A percentile compares a stretch with the other conserved stretches of the same genome.
These are phyloP conservation scores for Eucalyptus brandiana DNA, from an alignment of 345 rosid species.

Conservation along the genomic window DNA sequence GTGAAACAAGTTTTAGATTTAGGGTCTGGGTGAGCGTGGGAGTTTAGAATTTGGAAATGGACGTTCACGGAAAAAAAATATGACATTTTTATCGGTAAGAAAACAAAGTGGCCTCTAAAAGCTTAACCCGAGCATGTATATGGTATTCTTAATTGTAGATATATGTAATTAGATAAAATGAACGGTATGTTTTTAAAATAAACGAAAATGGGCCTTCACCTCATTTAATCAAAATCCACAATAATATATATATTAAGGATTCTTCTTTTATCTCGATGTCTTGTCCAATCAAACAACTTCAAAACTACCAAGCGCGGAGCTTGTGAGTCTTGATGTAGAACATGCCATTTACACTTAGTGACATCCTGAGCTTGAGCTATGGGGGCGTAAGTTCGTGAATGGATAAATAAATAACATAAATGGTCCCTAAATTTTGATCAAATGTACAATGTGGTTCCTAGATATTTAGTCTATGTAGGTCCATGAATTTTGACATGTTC, in stretches of 20 bases:
- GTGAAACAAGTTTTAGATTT: neutral
- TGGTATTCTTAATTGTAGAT: too few species aligned
- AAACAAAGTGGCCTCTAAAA: too few species aligned
- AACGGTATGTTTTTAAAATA: too few species aligned
- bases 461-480: too few species aligned
- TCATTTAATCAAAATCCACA: neutral
- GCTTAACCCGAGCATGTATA: too few species aligned
- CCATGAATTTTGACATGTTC: too few species aligned
- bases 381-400: too few species aligned
- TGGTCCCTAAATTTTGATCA: rapidly evolving
- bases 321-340: neutral
- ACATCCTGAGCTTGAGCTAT: too few species aligned
- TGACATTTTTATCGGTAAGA: neutral
- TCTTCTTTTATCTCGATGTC: neutral
- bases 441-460: too few species aligned
- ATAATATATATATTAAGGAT: neutral
- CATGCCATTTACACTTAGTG: neutral
- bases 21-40: neutral
- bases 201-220: neutral
- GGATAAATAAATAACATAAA: too few species aligned
- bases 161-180: too few species aligned
- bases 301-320: neutral
- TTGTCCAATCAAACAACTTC: neutral
- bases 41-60: neutral
- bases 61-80: rapidly evolving